Percentiles rank a stretch among this genome's conserved stretches.
These are phyloP conservation scores for Myriosclerotinia duriaeana DNA, from an alignment of 2,329 filamentous ascomycete species.

Conservation along the genomic window DNA sequence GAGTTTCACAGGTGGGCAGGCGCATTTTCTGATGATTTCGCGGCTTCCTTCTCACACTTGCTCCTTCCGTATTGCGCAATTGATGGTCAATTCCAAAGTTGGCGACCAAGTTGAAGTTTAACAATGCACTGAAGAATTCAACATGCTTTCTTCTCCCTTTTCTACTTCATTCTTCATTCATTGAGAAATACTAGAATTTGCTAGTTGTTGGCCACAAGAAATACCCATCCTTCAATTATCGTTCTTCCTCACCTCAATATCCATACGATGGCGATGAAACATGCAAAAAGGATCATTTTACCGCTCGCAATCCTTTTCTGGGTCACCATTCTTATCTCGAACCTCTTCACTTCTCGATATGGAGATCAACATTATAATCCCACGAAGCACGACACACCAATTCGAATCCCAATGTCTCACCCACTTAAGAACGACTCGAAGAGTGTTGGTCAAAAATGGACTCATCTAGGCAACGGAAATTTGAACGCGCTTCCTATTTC, in stretches of 20 bases:
- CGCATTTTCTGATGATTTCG: neutral
- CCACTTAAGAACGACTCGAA: constrained; percentile 24
- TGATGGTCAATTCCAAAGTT: neutral
- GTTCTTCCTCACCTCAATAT: neutral
- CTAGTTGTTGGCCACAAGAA: neutral
- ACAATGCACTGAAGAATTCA: neutral
- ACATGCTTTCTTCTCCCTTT: neutral
- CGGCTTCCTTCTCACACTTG: neutral
- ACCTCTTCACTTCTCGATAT: neutral
- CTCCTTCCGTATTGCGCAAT: neutral
- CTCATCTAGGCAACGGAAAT: neutral
- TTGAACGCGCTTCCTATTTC: neutral
- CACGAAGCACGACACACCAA: neutral
- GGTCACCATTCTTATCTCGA: constrained; percentile 22
- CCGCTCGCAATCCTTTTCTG: constrained; percentile 27
- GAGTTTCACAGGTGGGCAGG: neutral
- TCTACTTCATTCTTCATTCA: neutral
- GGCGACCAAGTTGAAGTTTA: neutral
- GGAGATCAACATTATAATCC: neutral
- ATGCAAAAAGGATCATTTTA: constrained; percentile 28
- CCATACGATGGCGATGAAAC: constrained; percentile 20
- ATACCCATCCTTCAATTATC: neutral
- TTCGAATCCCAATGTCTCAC: constrained; percentile 22
- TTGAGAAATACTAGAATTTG: neutral
- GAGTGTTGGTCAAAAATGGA: neutral